A percentile compares a stretch with the other conserved stretches of the same genome.
Conservation (phyloP, 345 rosid species). For the Rhodomyrtus tomentosa region DNA sequence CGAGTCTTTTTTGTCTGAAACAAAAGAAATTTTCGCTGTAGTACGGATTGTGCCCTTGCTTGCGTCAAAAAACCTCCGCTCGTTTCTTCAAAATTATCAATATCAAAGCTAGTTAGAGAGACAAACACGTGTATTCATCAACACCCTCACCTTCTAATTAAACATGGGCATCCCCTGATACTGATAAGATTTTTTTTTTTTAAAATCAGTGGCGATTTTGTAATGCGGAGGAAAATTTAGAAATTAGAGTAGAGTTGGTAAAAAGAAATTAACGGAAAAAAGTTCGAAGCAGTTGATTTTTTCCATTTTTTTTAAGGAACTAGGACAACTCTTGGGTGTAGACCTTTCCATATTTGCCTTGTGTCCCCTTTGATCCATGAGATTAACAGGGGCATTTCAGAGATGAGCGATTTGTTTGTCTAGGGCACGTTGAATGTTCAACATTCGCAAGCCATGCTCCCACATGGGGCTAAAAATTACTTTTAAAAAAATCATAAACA, state of each 20-base stretch:
- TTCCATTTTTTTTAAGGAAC: not conserved
- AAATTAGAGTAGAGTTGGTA: not conserved
- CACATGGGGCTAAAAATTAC: not conserved
- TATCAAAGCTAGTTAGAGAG: accelerated
- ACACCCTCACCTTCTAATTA: not conserved
- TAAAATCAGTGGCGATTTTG: not conserved
- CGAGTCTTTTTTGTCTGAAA: not conserved
- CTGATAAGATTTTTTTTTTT: not conserved
- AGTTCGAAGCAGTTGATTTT: no score
- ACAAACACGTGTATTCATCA: accelerated
- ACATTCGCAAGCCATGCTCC: not conserved
- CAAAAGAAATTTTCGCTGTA: not conserved
- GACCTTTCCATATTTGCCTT: not conserved
- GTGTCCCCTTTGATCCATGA: not conserved
- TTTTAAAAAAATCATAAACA: no score
- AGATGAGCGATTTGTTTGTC: not conserved
- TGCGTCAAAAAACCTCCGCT: not conserved
- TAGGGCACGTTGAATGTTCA: not conserved
- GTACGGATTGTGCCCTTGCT: not conserved
- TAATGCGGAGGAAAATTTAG: accelerated
- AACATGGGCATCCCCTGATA: not conserved
- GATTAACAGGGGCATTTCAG: not conserved
- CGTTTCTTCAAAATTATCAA: not conserved
- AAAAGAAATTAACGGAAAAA: no score
- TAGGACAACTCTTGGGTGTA: not conserved